Evolutionary conservation across 495 filamentous ascomycete species (phyloP).

Genomic region (Xylona heveae): DNA sequence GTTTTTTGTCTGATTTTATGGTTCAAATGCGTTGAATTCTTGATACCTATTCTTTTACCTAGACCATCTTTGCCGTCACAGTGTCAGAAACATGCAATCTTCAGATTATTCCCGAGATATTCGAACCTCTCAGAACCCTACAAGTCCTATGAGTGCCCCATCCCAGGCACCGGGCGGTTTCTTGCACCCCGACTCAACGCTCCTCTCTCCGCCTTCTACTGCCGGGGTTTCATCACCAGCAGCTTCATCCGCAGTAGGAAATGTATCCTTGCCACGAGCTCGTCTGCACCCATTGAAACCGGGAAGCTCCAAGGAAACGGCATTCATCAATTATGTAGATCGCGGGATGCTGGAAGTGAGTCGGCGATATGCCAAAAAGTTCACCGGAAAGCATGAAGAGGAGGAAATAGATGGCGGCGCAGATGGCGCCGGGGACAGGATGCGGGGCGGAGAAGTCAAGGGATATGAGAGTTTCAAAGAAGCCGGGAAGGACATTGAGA

Average conservation of each 20-base stretch:
- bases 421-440: conserved; percentile 36
- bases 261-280: conserved; percentile 34
- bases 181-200: conserved; percentile 23
- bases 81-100: too few species aligned
- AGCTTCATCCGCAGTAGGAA: conserved; percentile 18
- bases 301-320: conserved; percentile 56
- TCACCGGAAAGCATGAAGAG: conserved; percentile 28
- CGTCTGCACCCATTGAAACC: conserved; percentile 40
- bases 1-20: too few species aligned
- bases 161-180: too few species aligned
- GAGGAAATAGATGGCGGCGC: conserved; percentile 31
- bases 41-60: neutral
- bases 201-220: conserved; percentile 34
- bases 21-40: too few species aligned
- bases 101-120: too few species aligned
- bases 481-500: conserved; percentile 46
- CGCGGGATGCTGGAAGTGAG: conserved; percentile 38
- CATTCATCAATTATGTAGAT: conserved; percentile 50
- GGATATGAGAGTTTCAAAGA: conserved; percentile 39
- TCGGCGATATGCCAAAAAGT: conserved; percentile 55
- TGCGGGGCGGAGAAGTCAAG: conserved; percentile 17
- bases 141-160: too few species aligned
- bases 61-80: too few species aligned
- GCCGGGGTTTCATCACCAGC: conserved; percentile 13
- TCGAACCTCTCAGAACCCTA: too few species aligned